These are phyloP conservation scores for Fagus crenata DNA, from an alignment of 306 rosid genomes.

Conservation along the genomic window DNA sequence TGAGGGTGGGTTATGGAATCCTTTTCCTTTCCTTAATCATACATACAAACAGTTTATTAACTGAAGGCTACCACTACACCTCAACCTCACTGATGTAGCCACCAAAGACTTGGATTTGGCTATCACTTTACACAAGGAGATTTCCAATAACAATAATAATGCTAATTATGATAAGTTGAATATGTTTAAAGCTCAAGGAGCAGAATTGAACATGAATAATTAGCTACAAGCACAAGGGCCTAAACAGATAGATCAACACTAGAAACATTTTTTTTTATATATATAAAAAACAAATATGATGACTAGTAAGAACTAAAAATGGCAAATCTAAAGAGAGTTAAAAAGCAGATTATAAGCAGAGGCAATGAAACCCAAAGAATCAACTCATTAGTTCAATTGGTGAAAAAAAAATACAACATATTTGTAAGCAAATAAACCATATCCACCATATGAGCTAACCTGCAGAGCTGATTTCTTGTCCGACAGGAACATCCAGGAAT, in stretches of 20 bases:
- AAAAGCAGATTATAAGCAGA: constrained; percentile 18
- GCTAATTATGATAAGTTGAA: background rate
- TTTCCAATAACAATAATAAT: background rate
- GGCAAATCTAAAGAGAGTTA: constrained; percentile 16
- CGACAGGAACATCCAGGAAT: constrained; percentile 83
- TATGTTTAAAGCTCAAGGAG: background rate
- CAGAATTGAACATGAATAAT: background rate
- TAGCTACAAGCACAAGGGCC: background rate
- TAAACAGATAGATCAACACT: constrained; percentile 2
- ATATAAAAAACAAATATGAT: background rate
- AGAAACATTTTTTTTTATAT: constrained; percentile 6
- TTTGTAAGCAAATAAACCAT: constrained; percentile 13
- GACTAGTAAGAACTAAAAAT: background rate
- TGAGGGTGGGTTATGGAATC: background rate
- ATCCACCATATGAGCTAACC: constrained; percentile 50
- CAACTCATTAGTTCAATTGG: constrained; percentile 21
- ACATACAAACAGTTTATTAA: background rate
- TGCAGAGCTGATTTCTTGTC: constrained; percentile 79
- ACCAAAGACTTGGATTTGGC: constrained; percentile 1
- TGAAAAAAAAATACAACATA: constrained; percentile 9
- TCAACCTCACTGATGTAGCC: background rate
- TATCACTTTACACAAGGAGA: background rate
- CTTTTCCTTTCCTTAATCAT: background rate
- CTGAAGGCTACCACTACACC: constrained; percentile 2
- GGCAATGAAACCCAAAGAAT: background rate